phyloP scores from a whole-genome alignment of 2,329 filamentous ascomycete genomes.

The Myriosclerotinia curreyana region DNA sequence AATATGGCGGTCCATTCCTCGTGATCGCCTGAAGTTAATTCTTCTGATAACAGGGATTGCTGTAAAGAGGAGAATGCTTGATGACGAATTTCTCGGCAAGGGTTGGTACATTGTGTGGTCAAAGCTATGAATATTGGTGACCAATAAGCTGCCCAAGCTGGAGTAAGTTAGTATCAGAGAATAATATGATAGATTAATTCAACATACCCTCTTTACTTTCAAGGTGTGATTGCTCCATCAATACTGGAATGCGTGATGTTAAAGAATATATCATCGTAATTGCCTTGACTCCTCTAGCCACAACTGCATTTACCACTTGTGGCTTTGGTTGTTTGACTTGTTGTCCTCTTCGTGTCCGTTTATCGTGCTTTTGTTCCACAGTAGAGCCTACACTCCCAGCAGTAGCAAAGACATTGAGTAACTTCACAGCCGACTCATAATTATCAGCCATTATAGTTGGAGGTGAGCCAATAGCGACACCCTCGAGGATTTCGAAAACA shows the following conservation, averaged over 20 bases:
- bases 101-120: constrained; percentile 88
- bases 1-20: constrained; percentile 96
- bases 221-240: constrained; percentile 91
- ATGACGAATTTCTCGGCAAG: constrained; percentile 87
- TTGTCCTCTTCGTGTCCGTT: constrained; percentile 42
- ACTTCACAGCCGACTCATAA: constrained; percentile 79
- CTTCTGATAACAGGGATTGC: constrained; percentile 77
- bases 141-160: constrained; percentile 96
- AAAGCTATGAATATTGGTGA: constrained; percentile 88
- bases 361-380: constrained; percentile 66
- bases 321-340: constrained; percentile 46
- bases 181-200: background rate
- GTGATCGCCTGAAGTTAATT: constrained; percentile 78
- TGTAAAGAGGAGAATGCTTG: constrained; percentile 85
- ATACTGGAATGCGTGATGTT: constrained; percentile 74
- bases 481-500: constrained; percentile 85
- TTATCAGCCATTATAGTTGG: constrained; percentile 91
- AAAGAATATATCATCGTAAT: constrained; percentile 79
- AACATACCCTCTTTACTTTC: constrained; percentile 64
- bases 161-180: background rate
- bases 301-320: constrained; percentile 62
- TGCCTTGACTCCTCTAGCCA: constrained; percentile 75
- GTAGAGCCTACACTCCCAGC: constrained; percentile 70
- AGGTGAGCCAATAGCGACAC: constrained; percentile 65
- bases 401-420: constrained; percentile 87